Evolutionary conservation across 768 basidiomycete genomes (phyloP).

Genomic region (Auricularia heimuer): DNA sequence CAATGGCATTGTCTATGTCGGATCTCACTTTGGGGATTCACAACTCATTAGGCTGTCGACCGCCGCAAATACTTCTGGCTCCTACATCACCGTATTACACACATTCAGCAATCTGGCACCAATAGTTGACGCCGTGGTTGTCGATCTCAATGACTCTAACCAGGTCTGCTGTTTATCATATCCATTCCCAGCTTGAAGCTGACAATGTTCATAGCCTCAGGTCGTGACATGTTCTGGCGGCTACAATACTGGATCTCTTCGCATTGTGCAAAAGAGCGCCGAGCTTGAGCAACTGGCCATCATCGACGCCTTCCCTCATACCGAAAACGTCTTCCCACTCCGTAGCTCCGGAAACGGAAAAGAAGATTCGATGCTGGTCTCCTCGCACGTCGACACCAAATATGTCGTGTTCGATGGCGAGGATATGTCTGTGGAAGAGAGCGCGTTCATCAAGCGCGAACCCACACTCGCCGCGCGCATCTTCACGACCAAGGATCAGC

Average conservation of each 20-base stretch:
- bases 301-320: conserved; percentile 44
- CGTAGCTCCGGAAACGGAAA: conserved; percentile 16
- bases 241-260: conserved; percentile 63
- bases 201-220: conserved; percentile 39
- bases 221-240: conserved; percentile 83
- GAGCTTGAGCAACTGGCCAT: conserved; percentile 59
- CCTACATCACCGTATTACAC: conserved; percentile 49
- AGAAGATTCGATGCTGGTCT: conserved; percentile 41
- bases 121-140: conserved; percentile 68
- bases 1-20: conserved; percentile 61
- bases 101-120: conserved; percentile 73
- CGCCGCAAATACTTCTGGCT: conserved; percentile 26
- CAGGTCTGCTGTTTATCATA: conserved; percentile 36
- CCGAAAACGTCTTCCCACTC: conserved; percentile 57
- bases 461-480: conserved; percentile 61
- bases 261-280: conserved; percentile 72
- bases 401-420: not conserved
- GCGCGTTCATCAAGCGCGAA: conserved; percentile 36
- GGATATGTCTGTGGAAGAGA: conserved; percentile 8
- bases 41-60: conserved; percentile 56
- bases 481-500: conserved; percentile 30
- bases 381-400: conserved; percentile 43
- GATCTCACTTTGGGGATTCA: conserved; percentile 75
- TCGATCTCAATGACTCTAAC: conserved; percentile 60
- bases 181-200: not conserved